phyloP scores from a whole-genome alignment of 768 basidiomycete genomes.

The Leccinellum albellum region DNA sequence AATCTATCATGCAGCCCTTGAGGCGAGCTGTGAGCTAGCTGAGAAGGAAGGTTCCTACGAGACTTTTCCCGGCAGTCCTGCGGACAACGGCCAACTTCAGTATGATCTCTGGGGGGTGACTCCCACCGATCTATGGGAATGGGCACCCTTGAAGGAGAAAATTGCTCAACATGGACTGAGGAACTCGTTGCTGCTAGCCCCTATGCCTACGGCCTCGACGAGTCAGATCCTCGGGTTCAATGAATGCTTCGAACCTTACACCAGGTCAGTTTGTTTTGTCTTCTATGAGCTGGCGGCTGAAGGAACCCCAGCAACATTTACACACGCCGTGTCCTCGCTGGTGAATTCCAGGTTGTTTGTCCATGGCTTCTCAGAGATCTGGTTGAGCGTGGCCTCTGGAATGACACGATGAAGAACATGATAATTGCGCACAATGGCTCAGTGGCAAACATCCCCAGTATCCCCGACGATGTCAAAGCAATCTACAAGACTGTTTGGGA shows the following conservation, averaged over 20 bases:
- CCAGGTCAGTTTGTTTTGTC: constrained; percentile 51
- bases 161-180: constrained; percentile 77
- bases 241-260: constrained; percentile 99
- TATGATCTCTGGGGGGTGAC: constrained; percentile 95
- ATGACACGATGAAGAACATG: constrained; percentile 99
- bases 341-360: constrained; percentile 99
- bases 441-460: constrained; percentile 79
- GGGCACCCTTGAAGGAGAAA: constrained; percentile 81
- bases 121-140: constrained; percentile 91
- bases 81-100: constrained; percentile 81
- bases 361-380: constrained; percentile 99
- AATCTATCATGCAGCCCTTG: constrained; percentile 92
- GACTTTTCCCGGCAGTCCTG: constrained; percentile 89
- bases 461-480: constrained; percentile 89
- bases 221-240: constrained; percentile 98
- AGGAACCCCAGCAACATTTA: constrained; percentile 81
- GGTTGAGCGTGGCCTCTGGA: constrained; percentile 92
- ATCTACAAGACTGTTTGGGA: constrained; percentile 99
- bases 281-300: constrained; percentile 4
- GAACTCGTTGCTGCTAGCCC: constrained; percentile 87
- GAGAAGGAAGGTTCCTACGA: constrained; percentile 77
- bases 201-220: constrained; percentile 99
- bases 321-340: constrained; percentile 97
- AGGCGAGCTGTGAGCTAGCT: constrained; percentile 87
- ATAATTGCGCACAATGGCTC: constrained; percentile 96